Conservation (phyloP, 805 yeast genomes). For the Priceomyces melissophilus region DNA sequence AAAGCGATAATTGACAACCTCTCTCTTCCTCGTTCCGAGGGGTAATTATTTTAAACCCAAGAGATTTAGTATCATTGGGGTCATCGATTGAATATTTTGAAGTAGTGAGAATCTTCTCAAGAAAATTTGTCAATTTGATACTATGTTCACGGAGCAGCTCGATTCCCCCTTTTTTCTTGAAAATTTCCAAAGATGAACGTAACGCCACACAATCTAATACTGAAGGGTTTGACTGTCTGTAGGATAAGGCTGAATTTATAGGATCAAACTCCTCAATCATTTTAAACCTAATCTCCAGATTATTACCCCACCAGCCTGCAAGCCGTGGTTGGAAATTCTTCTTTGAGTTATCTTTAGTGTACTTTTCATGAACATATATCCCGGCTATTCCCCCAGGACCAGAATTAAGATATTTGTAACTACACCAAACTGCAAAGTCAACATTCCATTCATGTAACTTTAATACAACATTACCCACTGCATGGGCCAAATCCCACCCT, state of each 20-base stretch:
- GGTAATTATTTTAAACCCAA: conserved; percentile 68
- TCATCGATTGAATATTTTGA: conserved; percentile 46
- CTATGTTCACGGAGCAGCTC: conserved; percentile 53
- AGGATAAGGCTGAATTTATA: conserved; percentile 80
- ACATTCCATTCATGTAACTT: conserved; percentile 82
- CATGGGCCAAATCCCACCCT: conserved; percentile 97
- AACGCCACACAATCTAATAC: conserved; percentile 80
- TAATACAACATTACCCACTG: conserved; percentile 81
- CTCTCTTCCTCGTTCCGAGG: conserved; percentile 55
- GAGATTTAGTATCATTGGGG: conserved; percentile 10
- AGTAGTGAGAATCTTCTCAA: conserved; percentile 44
- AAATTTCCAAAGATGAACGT: conserved; percentile 60
- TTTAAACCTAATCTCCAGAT: conserved; percentile 62
- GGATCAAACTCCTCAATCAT: conserved; percentile 82
- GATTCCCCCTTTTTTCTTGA: conserved; percentile 64
- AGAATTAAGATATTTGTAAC: conserved; percentile 84
- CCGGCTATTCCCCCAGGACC: conserved; percentile 97
- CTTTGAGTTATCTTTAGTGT: conserved; percentile 26
- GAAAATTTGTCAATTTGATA: conserved; percentile 51
- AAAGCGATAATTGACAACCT: conserved; percentile 81
- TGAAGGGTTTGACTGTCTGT: conserved; percentile 86
- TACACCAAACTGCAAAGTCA: conserved; percentile 94
- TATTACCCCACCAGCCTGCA: conserved; percentile 99
- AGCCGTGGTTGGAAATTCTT: conserved; percentile 55
- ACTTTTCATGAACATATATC: conserved; percentile 64